These are phyloP conservation scores for Xylariaceae sp. DNA, from an alignment of 2,329 filamentous ascomycete species.

Conservation along the genomic window DNA sequence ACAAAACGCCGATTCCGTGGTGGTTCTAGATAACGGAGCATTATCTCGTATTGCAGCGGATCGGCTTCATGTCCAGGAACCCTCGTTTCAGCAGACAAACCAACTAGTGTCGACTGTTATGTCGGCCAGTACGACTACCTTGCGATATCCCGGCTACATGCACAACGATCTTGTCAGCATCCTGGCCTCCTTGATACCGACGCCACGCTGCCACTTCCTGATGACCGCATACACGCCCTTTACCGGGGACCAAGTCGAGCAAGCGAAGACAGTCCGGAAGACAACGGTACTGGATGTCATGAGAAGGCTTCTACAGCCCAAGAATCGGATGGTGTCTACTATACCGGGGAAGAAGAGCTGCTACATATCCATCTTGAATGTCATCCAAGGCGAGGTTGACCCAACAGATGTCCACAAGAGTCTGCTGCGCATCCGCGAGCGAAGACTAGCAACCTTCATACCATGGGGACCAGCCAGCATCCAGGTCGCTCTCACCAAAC, in stretches of 20 bases:
- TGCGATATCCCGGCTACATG: constrained; percentile 98
- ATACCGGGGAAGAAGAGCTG: constrained; percentile 95
- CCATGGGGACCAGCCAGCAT: constrained; percentile 98
- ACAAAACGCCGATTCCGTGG: constrained; percentile 96
- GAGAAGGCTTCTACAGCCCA: constrained; percentile 91
- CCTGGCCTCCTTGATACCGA: constrained; percentile 92
- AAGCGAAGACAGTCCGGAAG: constrained; percentile 96
- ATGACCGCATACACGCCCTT: constrained; percentile 99
- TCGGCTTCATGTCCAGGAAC: constrained; percentile 89
- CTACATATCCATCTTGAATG: constrained; percentile 98
- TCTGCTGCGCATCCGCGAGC: constrained; percentile 90
- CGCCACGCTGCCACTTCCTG: constrained; percentile 94
- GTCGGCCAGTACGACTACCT: constrained; percentile 95
- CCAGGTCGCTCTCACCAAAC: constrained; percentile 94
- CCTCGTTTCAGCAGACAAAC: constrained; percentile 96
- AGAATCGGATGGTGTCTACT: constrained; percentile 99
- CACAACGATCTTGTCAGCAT: constrained; percentile 99
- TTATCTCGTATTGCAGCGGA: constrained; percentile 93
- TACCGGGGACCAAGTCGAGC: constrained; percentile 92
- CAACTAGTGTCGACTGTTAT: constrained; percentile 97
- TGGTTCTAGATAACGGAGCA: constrained; percentile 95
- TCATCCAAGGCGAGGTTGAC: constrained; percentile 98
- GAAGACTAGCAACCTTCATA: constrained; percentile 92
- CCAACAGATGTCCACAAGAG: constrained; percentile 99
- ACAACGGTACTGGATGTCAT: constrained; percentile 98